Evolutionary conservation across 73 alveolate species (phyloP), one percentile per base, ranked within the genome.

Genomic region (Symbiodinium natans): DNA sequence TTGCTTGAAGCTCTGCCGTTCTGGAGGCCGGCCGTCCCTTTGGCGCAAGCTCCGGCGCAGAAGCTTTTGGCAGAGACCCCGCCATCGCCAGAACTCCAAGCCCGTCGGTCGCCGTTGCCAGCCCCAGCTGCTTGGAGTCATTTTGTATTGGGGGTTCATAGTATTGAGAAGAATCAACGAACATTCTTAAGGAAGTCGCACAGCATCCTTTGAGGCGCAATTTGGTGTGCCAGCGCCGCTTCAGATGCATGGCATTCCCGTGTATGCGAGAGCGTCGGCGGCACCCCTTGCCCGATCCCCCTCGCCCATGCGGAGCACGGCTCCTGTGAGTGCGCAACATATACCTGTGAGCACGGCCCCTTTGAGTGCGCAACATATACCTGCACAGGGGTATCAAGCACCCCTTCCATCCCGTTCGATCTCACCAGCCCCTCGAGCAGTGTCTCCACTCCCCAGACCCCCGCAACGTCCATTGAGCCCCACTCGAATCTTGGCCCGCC

Each of bases 231-330:
- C 80, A n/a, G 80, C 80, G 31, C 80, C 80, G 1, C 80, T 63
- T 63, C 80, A 63, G 80, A 63, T 63, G 17, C 80, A 46, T 29
- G 36, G 80, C 80, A 63, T 63, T 36, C 80, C 80, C 38, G 80
- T 63, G 0, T 63, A 63, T 29, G 80, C 80, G 80, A 63, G 38
- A 63, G 80, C 80, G 38, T n/a, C 80, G 80, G 11, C 80, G 80
- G 21, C 13, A 46, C 80, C 38, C 38, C 11, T 63, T 36, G 29
- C 80, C 33, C 80, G 80, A 63, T 63, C 80, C 19, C 21, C 27
- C 13, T 63, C 80, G 40, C 80, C 80, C 23, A 29, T 29, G 71
- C 71, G 71, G 71, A 52, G 71, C 23, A 23, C 71, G 1, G 27
- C 3, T 29, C 71, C 71, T 52, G 71, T 29, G n/a, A 52, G 71